Percentiles rank a stretch among this genome's conserved stretches.
Evolutionary conservation across 192 early-diverging fungal species (phyloP).

Genomic region (Coemansia sp.): DNA sequence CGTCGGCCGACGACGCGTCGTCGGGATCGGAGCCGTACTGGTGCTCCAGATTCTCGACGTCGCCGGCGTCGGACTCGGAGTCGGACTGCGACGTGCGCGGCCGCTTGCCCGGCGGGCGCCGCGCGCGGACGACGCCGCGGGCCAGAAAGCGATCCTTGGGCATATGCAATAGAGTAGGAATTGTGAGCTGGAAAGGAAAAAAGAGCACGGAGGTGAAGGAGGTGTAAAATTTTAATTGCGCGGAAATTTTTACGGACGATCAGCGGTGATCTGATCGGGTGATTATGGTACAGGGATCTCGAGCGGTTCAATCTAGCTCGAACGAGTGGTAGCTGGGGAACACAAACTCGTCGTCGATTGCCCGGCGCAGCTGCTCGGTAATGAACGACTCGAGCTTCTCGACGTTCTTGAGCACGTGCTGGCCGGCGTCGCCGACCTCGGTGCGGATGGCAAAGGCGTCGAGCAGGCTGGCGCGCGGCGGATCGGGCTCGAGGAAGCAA

Average conservation of each 20-base stretch:
- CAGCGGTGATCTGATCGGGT: too few species aligned
- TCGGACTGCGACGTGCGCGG: background rate
- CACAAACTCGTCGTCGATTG: constrained; percentile 74
- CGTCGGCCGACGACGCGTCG: constrained; percentile 48
- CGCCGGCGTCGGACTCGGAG: constrained; percentile 24
- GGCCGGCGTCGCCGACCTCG: constrained; percentile 37
- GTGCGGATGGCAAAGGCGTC: constrained; percentile 37
- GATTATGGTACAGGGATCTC: too few species aligned
- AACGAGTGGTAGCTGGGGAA: constrained; percentile 71
- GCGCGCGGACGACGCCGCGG: constrained; percentile 37
- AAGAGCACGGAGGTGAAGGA: too few species aligned
- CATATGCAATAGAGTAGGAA: constrained; percentile 7
- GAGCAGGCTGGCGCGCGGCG: constrained; percentile 26
- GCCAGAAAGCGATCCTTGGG: constrained; percentile 44
- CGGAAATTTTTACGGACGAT: too few species aligned
- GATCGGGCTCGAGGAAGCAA: constrained; percentile 62
- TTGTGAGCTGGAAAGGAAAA: background rate
- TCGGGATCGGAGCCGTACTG: constrained; percentile 16
- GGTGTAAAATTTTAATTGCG: too few species aligned
- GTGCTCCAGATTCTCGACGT: constrained; percentile 33
- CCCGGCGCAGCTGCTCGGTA: constrained; percentile 67
- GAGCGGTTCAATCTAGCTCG: too few species aligned
- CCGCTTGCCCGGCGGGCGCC: background rate
- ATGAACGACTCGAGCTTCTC: constrained; percentile 79
- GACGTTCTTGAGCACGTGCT: constrained; percentile 74